These are phyloP conservation scores for Aspergillus avenaceus DNA, from an alignment of 495 filamentous ascomycete genomes.

Conservation along the genomic window DNA sequence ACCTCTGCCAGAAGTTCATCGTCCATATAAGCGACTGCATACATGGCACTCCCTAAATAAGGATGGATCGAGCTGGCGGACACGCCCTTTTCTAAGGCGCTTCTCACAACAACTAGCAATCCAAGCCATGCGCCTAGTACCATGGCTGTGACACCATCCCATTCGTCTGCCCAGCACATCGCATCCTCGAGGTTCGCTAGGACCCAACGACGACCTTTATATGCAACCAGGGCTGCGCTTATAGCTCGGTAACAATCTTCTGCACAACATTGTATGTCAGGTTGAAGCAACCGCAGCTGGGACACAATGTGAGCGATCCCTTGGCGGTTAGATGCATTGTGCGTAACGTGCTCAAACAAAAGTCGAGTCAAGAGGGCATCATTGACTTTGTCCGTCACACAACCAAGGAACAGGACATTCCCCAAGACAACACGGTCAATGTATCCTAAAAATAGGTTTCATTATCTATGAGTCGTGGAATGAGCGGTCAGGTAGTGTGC, in stretches of 20 bases:
- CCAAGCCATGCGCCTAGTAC: background rate
- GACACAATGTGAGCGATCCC: background rate
- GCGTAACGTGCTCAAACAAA: background rate
- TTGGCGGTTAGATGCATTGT: background rate
- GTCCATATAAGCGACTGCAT: slow-evolving; percentile 3
- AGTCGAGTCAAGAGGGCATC: background rate
- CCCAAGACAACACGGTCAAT: background rate
- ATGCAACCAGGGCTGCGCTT: background rate
- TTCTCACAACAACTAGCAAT: background rate
- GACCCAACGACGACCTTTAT: background rate
- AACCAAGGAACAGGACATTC: background rate
- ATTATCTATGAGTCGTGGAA: background rate
- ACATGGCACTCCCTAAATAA: background rate
- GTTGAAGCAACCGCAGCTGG: background rate
- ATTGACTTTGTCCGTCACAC: background rate
- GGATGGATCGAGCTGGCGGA: background rate
- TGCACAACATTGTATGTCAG: background rate
- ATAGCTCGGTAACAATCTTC: background rate
- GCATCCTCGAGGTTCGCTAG: background rate
- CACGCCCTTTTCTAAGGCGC: background rate
- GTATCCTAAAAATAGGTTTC: background rate
- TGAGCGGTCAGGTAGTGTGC: background rate
- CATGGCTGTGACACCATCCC: background rate
- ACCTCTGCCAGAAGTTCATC: background rate
- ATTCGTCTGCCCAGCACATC: background rate